phyloP scores from a whole-genome alignment of 306 rosid species.

The Fragaria nilgerrensis region DNA sequence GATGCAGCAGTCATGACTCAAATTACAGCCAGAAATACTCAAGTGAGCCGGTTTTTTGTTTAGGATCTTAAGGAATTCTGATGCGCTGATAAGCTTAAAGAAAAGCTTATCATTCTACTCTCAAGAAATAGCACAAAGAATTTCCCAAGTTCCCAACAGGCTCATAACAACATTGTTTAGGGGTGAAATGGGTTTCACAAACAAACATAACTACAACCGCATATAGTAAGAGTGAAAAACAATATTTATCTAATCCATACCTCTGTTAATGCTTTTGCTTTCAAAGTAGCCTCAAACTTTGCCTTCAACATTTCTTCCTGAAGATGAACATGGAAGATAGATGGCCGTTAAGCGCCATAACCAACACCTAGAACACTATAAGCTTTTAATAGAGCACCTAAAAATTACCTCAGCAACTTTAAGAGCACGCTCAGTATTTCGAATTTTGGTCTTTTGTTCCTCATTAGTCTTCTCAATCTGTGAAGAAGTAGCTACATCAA shows the following conservation, averaged over 20 bases:
- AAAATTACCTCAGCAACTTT: conserved; percentile 85
- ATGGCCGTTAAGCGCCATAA: conserved; percentile 19
- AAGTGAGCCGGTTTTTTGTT: neutral
- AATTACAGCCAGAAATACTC: neutral
- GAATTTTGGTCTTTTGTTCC: conserved; percentile 68
- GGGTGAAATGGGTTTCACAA: no score
- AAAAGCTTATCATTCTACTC: neutral
- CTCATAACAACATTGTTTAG: neutral
- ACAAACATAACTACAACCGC: neutral
- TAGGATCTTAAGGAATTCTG: neutral
- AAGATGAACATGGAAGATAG: conserved; percentile 15
- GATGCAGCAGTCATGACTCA: neutral
- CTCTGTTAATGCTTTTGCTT: conserved; percentile 60
- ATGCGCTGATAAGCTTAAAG: neutral
- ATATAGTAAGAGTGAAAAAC: neutral
- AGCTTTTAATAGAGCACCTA: conserved; percentile 18
- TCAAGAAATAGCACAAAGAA: neutral
- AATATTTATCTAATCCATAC: conserved; percentile 38
- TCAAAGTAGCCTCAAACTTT: conserved; percentile 65
- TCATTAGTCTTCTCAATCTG: conserved; percentile 74
- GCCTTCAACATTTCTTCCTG: conserved; percentile 94
- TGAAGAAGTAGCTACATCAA: conserved; percentile 20
- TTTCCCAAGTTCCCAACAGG: neutral
- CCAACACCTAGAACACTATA: conserved; percentile 28
- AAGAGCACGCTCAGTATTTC: conserved; percentile 77